Evolutionary conservation across 345 rosid genomes (phyloP), one percentile per base, ranked within the genome.

Genomic region (Linum lewisii): DNA sequence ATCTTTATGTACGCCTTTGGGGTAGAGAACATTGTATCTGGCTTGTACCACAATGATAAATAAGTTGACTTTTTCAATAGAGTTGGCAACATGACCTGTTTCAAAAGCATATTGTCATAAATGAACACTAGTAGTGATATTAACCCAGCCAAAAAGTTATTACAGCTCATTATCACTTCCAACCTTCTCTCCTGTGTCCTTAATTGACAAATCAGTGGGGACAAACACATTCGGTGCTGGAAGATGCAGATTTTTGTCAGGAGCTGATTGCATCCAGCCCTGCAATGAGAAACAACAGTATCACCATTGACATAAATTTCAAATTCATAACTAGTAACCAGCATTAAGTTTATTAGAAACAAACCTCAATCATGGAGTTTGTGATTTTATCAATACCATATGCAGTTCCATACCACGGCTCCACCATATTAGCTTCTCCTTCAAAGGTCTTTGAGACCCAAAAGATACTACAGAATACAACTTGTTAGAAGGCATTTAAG

Each of bases 401-500:
- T 59, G 90, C 78, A 52, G 98, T 92, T 66, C 81, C 81, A 77
- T 92, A 92, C 95, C 95, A 92, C 25, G 96, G 98, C 77, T 92
- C 96, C 44, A 62, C 77, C 86, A 64, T 79, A 60, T 82, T 79
- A 55, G 93, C 82, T 44, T 69, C 71, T 60, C 87, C 96, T 77
- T 88, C 95, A 81, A 92, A 92, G 51, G 79, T 82, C 80, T 92
- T 83, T 13, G 98, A 92, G 65, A 80, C 89, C 95, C 98, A 92
- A 54, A 88, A 79, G 70, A 92, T 84, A 70, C 98, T 92, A 78
- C 62, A 55, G 66, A 69, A 72, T 45, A 68, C 49, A 5, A 52
- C 26, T 49, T 42, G 64, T 68, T 45, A 69, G 63, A 55, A 59
- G 45, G 45, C 45, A 38, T 15, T 38, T 8, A 1, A 38, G 15